Evolutionary conservation across 257 asterid species (phyloP), one percentile per base, ranked within the genome.

Genomic region (Knoxia roxburghii): DNA sequence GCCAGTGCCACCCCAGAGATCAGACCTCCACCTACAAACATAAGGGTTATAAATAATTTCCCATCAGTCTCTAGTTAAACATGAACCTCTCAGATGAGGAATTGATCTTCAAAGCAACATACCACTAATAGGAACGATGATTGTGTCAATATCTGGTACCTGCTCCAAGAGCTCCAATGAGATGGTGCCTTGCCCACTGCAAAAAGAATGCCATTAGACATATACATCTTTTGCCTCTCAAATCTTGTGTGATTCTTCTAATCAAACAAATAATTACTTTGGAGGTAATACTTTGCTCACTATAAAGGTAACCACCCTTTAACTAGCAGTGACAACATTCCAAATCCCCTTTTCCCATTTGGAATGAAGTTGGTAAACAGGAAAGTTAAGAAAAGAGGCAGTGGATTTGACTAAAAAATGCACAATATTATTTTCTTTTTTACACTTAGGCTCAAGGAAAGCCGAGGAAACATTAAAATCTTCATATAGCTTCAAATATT

Each of bases 1-100:
- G 98, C 97, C 68, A 92, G 67, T 27, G 97, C 88, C 76, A 89
- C 91, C 58, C 98, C 98, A 27, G 98, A 89, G 74, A 92, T 92
- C 76, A 92, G 76, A 41, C 98, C 96, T 59, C 98, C 98, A 26
- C 98, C 98, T 92, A 68, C 68, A 71, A 20, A 46, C 24, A 64
- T 3, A 51, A 3, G 32, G 49, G 67, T 61, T 61, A 58, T 0
- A 57, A 7, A 29, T 6, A 5, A 27, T 50, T 41, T 27, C 56
- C 21, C 61, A 60, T 35, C 45, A 71, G 15, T 32, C 24, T n/a
- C 15, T 69, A 65, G 63, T 53, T 37, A 46, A 41, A 72, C 32
- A 20, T n/a, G 59, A 52, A 26, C 49, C 23, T 11, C 65, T 57
- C 27, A 17, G 41, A 69, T n/a, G 20, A 40, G n/a, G 13, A 53